Evolutionary conservation across 352 stramenopile genomes (phyloP).

Genomic region (Globisporangium viniferum): DNA sequence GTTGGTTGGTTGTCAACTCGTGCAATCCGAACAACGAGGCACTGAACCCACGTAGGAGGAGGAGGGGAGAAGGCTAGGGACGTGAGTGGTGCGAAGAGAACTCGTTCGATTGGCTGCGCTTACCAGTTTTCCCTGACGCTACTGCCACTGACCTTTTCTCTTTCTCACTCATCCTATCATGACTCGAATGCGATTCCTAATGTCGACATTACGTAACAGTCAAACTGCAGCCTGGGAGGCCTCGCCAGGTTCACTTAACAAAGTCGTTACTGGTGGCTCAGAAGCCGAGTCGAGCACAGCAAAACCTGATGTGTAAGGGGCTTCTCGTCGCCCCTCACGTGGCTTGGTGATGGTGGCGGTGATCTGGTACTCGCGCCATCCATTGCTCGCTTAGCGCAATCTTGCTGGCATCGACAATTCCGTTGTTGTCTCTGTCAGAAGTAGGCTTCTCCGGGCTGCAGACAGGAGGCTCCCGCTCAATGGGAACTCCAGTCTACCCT

Average conservation of each 20-base stretch:
- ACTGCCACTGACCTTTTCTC: not conserved
- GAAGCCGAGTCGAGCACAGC: not conserved
- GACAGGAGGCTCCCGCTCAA: not conserved
- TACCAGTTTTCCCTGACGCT: not conserved
- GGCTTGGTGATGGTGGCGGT: not conserved
- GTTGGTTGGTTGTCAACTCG: not conserved
- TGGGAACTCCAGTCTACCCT: not conserved
- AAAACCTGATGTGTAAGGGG: not conserved
- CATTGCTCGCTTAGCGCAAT: not conserved
- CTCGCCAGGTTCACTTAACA: not conserved
- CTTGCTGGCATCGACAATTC: slow-evolving; percentile 1
- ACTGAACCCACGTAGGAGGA: too few species aligned
- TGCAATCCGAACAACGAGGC: not conserved
- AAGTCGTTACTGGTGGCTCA: not conserved
- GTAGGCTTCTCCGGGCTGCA: not conserved
- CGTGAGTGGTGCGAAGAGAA: not conserved
- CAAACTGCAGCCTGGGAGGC: not conserved
- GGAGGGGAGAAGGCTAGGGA: too few species aligned
- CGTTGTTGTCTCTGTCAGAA: not conserved
- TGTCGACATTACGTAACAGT: not conserved
- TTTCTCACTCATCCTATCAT: not conserved
- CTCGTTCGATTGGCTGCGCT: not conserved
- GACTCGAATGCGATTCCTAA: not conserved
- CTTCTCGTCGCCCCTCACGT: not conserved
- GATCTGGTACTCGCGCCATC: not conserved